A percentile compares a stretch with the other conserved stretches of the same genome.
Evolutionary conservation across 2,329 filamentous ascomycete species (phyloP).

Genomic region (Colletotrichum ledebouriae): DNA sequence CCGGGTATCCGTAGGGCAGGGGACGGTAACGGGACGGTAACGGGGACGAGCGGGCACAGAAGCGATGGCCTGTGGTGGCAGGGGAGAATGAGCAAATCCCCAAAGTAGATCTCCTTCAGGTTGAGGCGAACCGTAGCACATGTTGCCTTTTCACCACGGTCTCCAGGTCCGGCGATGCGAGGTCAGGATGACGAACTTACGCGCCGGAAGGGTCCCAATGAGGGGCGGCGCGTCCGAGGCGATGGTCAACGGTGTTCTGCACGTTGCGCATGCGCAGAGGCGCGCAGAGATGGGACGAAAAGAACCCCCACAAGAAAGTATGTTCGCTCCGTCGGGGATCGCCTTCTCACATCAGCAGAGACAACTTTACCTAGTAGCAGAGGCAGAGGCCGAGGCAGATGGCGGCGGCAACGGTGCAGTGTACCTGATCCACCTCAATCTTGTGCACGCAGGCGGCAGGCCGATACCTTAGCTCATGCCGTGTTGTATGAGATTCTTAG

Average conservation of each 20-base stretch:
- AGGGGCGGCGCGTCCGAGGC: constrained; percentile 10
- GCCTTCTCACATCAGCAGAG: neutral
- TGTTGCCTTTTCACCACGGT: neutral
- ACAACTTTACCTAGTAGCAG: neutral
- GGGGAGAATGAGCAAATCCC: constrained; percentile 34
- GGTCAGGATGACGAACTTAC: constrained; percentile 12
- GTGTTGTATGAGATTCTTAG: constrained; percentile 31
- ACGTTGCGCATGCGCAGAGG: constrained; percentile 8
- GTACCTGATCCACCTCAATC: constrained; percentile 29
- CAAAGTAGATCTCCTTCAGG: constrained; percentile 21
- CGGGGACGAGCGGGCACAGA: constrained; percentile 30
- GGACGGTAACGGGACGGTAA: constrained; percentile 19
- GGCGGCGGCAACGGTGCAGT: neutral
- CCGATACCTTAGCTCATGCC: constrained; percentile 20
- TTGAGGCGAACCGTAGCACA: constrained; percentile 8
- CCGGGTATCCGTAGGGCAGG: constrained; percentile 26
- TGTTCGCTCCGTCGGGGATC: constrained; percentile 1
- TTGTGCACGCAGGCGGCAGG: constrained; percentile 20
- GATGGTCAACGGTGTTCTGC: constrained; percentile 26
- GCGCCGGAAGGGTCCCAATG: constrained; percentile 5
- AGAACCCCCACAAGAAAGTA: constrained; percentile 29
- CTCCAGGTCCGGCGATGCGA: neutral
- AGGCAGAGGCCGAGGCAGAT: neutral
- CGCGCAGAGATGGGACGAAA: constrained; percentile 26
- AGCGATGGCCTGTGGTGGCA: constrained; percentile 22